Evolutionary conservation across 208 protist species (phyloP), one percentile per base, ranked within the genome.

Genomic region (Trypanosoma avium): DNA sequence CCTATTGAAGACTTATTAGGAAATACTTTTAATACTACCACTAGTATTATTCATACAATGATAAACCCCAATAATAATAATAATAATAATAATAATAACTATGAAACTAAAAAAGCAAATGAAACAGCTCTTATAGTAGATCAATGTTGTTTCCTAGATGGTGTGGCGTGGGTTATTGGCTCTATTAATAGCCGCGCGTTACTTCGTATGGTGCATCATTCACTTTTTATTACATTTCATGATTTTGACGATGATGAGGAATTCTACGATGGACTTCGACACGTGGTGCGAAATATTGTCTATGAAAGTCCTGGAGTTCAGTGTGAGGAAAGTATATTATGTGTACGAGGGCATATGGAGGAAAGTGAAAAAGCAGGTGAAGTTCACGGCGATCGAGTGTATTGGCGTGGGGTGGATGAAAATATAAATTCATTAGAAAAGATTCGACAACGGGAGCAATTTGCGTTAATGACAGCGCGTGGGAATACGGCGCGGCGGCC

Each of bases 141-240:
- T 13, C 52, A 55, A 8, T 56, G 61, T 30, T 26, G 62, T 33
- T 77, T 85, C 49, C 81, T 74, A 74, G 57, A 62, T 22, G 55
- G 21, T 7, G 69, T 52, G 1, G 65, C 50, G 45, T 72, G 64
- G 73, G 55, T 67, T 26, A 52, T 62, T n/a, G 68, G 63, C 55
- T 71, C 53, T 10, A 42, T 33, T 24, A 59, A 61, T 17, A 79
- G 78, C 29, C 77, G 88, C 15, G 85, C 84, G 13, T 61, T 92
- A 7, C 47, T 92, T 35, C 88, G 88, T 17, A 73, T 95, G 58
- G 77, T 92, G 30, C 70, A 84, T 5, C 88, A 90, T 74, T 88
- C 85, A 3, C 74, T 95, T 17, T 89, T 92, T 54, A 47, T 92
- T 4, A 81, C 80, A n/a, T 91, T 92, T 47, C 80, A 93, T 61